A percentile compares a stretch with the other conserved stretches of the same genome.
Evolutionary conservation across 1,284 basidiomycete species (phyloP).

Genomic region (Bondarzewia mesenterica): DNA sequence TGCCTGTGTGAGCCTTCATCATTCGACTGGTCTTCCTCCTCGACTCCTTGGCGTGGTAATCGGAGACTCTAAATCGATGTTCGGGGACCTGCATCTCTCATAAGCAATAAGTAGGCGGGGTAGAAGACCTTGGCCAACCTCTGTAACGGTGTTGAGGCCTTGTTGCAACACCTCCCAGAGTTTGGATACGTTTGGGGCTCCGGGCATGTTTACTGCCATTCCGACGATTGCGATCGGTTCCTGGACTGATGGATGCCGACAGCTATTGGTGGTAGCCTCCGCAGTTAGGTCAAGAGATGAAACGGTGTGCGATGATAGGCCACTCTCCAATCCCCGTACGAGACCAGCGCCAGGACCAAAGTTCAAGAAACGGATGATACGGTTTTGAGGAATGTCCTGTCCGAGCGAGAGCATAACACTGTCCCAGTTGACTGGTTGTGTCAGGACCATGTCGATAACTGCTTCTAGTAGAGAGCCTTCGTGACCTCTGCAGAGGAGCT

Average conservation of each 20-base stretch:
- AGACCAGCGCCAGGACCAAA: slow-evolving; percentile 46
- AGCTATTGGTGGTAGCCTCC: neutral
- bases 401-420: slow-evolving; percentile 27
- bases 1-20: slow-evolving; percentile 49
- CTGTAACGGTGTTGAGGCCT: slow-evolving; percentile 48
- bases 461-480: slow-evolving; percentile 31
- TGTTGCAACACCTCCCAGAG: slow-evolving; percentile 54
- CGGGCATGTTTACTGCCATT: slow-evolving; percentile 61
- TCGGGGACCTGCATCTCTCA: slow-evolving; percentile 41
- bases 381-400: slow-evolving; percentile 15
- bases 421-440: slow-evolving; percentile 50
- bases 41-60: slow-evolving; percentile 25
- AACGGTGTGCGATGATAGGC: slow-evolving; percentile 20
- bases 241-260: slow-evolving; percentile 22
- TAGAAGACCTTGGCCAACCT: slow-evolving; percentile 32
- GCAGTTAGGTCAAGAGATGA: slow-evolving; percentile 18
- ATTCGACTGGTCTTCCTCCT: slow-evolving; percentile 24
- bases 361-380: slow-evolving; percentile 33
- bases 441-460: slow-evolving; percentile 51
- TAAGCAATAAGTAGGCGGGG: neutral
- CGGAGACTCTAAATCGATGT: slow-evolving; percentile 42
- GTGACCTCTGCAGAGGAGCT: slow-evolving; percentile 19
- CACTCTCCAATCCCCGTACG: slow-evolving; percentile 30
- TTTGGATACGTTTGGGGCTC: slow-evolving; percentile 35
- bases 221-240: slow-evolving; percentile 63